Evolutionary conservation across 2,329 filamentous ascomycete species (phyloP), one percentile per base, ranked within the genome.

Genomic region (Reticulascus tulasneorum): DNA sequence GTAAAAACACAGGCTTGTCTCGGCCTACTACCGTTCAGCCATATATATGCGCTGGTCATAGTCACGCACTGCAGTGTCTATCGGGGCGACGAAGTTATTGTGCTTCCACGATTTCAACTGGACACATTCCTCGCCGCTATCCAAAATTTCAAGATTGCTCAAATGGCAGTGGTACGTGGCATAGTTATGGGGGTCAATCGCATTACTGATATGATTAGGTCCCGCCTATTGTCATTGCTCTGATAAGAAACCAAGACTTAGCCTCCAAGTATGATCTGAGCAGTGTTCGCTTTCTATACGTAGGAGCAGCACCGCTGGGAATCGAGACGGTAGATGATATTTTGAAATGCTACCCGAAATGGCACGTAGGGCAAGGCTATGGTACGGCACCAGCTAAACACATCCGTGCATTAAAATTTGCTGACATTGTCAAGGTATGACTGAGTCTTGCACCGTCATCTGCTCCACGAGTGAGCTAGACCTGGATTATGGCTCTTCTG

Each of bases 21-120:
- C 1, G 86, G 84, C 6, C 66, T 91, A n/a, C 66, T 91, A 1
- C 86, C 86, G 1, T 78, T 88, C 52, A 89, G 83, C 47, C 87
- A 94, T 51, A 93, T 93, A 45, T 94, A 91, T 56, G 79, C 78
- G 5, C 64, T 93, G 23, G 77, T 88, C 6, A 77, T 88, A 12
- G 77, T 88, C 40, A 79, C 77, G 26, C 80, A 86, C 55, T 61
- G 68, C 2, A 72, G 72, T 18, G 66, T 78, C 3, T 91, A 80
- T 53, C 75, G 82, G 25, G 87, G 87, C 9, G 86, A 93, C 47
- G 77, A 80, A 38, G 69, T 83, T 9, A 70, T 93, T 33, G 72
- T 91, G 6, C 69, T 93, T 23, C 81, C 75, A 27, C 86, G 84
- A 49, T 94, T 91, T 51, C 85, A 91, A 32, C 70, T 91, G 29